Conservation (phyloP, 116 monocot genomes). For the Zostera marina region DNA sequence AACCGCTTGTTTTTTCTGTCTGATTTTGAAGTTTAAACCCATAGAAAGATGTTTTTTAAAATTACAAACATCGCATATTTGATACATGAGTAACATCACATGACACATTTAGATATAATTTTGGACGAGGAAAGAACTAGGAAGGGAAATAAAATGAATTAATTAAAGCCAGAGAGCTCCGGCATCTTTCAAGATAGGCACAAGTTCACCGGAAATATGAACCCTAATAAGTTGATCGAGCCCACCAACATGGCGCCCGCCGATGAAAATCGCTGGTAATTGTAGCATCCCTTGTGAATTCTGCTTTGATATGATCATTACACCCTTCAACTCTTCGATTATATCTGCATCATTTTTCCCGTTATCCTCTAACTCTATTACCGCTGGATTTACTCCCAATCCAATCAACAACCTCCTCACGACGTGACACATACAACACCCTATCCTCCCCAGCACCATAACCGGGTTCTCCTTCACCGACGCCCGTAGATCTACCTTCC, state of each 20-base stretch:
- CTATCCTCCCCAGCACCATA: constrained; percentile 22
- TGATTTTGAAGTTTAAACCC: too few species aligned
- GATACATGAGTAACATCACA: too few species aligned
- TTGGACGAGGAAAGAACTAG: too few species aligned
- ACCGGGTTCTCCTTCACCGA: constrained; percentile 28
- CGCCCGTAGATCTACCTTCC: not conserved
- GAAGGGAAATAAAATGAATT: too few species aligned
- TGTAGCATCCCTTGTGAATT: constrained; percentile 15
- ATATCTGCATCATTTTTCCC: constrained; percentile 1
- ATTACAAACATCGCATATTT: too few species aligned
- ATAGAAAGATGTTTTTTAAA: too few species aligned
- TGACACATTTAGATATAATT: too few species aligned
- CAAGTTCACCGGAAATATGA: constrained; percentile 30
- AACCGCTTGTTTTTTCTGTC: too few species aligned
- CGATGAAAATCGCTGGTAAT: constrained; percentile 37
- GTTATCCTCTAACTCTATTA: constrained; percentile 22
- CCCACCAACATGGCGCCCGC: constrained; percentile 26
- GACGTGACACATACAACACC: constrained; percentile 43
- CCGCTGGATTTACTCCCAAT: constrained; percentile 37
- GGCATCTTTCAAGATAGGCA: constrained; percentile 28
- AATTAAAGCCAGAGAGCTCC: constrained; percentile 33
- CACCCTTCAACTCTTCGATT: constrained; percentile 6
- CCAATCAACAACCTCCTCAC: constrained; percentile 30
- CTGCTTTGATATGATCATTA: not conserved
- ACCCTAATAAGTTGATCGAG: constrained; percentile 25